Percentiles rank a stretch among this genome's conserved stretches.
Conservation (phyloP, 1,139 yeast species). For the Candida pseudocylindracea region DNA sequence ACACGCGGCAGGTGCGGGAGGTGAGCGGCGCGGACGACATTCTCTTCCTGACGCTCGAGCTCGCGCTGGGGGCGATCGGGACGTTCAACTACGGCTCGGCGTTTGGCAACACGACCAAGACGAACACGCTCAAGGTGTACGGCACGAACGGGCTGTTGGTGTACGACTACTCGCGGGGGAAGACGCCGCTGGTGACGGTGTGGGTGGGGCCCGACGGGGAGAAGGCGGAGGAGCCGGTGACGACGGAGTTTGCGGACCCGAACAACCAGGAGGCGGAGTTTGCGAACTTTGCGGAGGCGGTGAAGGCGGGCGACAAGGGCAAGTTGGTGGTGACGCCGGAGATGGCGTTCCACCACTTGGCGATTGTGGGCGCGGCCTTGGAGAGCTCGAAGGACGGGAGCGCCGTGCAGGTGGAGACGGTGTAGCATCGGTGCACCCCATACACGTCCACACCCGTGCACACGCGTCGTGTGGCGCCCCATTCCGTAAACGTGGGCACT, state of each 20-base stretch:
- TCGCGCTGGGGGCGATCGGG: constrained; percentile 53
- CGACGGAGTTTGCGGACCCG: constrained; percentile 37
- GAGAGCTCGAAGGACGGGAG: constrained; percentile 47
- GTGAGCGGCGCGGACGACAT: constrained; percentile 68
- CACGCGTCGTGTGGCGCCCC: too few species aligned
- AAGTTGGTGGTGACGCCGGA: constrained; percentile 39
- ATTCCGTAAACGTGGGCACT: too few species aligned
- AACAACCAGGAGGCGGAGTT: constrained; percentile 36
- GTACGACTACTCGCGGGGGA: constrained; percentile 36
- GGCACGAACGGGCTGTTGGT: constrained; percentile 60
- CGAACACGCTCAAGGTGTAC: constrained; percentile 39
- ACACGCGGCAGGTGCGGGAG: constrained; percentile 52
- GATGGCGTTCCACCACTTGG: constrained; percentile 77
- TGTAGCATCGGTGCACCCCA: too few species aligned
- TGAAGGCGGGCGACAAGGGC: constrained; percentile 36
- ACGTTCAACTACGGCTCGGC: constrained; percentile 79
- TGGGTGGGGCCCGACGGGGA: constrained; percentile 24
- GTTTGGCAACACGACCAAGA: constrained; percentile 67
- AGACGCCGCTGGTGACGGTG: constrained; percentile 20
- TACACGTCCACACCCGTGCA: too few species aligned
- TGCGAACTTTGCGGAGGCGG: constrained; percentile 50
- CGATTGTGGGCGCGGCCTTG: constrained; percentile 66
- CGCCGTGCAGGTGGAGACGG: constrained; percentile 23
- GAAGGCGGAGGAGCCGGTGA: constrained; percentile 18
- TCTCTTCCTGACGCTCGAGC: constrained; percentile 42